A percentile compares a stretch with the other conserved stretches of the same genome.
phyloP scores from a whole-genome alignment of 164 flowering plant species.

The Liquidambar formosana region DNA sequence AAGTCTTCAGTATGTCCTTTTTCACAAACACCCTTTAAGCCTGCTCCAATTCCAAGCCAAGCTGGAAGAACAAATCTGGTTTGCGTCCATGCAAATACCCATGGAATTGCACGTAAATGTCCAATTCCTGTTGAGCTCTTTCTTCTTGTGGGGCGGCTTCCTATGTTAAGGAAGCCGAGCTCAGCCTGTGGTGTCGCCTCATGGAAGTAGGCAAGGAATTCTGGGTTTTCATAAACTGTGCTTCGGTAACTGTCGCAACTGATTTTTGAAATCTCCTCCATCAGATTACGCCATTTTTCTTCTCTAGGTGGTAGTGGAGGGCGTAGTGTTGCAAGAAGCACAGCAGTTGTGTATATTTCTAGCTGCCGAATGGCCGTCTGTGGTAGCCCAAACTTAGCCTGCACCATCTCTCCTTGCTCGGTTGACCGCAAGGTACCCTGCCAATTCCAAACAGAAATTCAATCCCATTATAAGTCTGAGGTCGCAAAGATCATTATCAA shows the following conservation, averaged over 20 bases:
- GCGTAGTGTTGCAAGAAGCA: constrained; percentile 77
- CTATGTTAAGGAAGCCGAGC: constrained; percentile 90
- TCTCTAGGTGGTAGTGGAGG: constrained; percentile 92
- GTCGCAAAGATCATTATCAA: constrained; percentile 1
- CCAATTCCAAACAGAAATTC: constrained; percentile 8
- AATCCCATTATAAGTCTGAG: not conserved
- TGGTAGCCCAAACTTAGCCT: constrained; percentile 91
- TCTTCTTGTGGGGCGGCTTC: constrained; percentile 90
- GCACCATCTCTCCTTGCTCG: constrained; percentile 99
- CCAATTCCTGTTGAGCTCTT: constrained; percentile 78
- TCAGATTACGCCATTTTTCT: constrained; percentile 83
- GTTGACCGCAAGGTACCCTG: constrained; percentile 95
- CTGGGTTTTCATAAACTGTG: constrained; percentile 87
- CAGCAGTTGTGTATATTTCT: constrained; percentile 95
- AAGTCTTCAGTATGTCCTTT: constrained; percentile 72
- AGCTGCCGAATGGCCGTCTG: constrained; percentile 87
- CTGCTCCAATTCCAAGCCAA: constrained; percentile 97
- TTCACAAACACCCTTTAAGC: constrained; percentile 75
- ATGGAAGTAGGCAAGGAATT: constrained; percentile 81
- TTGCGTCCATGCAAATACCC: constrained; percentile 98
- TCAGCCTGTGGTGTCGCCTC: constrained; percentile 98
- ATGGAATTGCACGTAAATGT: constrained; percentile 89
- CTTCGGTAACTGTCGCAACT: constrained; percentile 76
- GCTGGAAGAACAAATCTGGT: constrained; percentile 92
- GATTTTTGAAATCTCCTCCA: constrained; percentile 86